A percentile compares a stretch with the other conserved stretches of the same genome.
Evolutionary conservation across 495 filamentous ascomycete species (phyloP).

Genomic region (Penicillium argentinense): DNA sequence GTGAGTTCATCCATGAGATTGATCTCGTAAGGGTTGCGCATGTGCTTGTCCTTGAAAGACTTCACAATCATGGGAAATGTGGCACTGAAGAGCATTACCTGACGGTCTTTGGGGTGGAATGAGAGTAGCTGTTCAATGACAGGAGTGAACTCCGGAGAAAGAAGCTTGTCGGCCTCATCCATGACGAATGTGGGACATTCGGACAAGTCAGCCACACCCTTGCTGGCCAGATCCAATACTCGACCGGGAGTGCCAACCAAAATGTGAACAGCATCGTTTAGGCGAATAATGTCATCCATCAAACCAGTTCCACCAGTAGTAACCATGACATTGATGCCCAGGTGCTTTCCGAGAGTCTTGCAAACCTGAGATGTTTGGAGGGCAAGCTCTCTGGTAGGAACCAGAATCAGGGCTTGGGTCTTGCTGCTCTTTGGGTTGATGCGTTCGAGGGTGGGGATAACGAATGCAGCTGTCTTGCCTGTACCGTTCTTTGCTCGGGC

Average conservation of each 20-base stretch:
- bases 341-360: slow-evolving; percentile 95
- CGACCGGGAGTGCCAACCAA: slow-evolving; percentile 95
- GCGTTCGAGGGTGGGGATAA: slow-evolving; percentile 91
- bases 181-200: slow-evolving; percentile 97
- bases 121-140: slow-evolving; percentile 92
- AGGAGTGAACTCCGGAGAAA: slow-evolving; percentile 94
- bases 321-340: slow-evolving; percentile 98
- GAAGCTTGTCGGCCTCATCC: slow-evolving; percentile 97
- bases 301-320: slow-evolving; percentile 93
- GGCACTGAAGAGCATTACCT: slow-evolving; percentile 98
- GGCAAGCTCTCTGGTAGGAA: slow-evolving; percentile 96
- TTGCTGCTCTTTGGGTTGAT: slow-evolving; percentile 96
- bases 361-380: slow-evolving; percentile 98
- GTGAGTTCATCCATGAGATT: slow-evolving; percentile 99
- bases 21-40: slow-evolving; percentile 94
- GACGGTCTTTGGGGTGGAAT: slow-evolving; percentile 92
- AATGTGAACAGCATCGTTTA: slow-evolving; percentile 93
- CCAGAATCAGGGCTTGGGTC: slow-evolving; percentile 92
- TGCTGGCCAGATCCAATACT: slow-evolving; percentile 92
- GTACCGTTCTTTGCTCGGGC: slow-evolving; percentile 98
- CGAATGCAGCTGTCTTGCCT: slow-evolving; percentile 96
- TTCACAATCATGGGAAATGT: slow-evolving; percentile 97
- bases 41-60: slow-evolving; percentile 97
- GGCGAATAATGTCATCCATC: slow-evolving; percentile 93
- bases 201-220: slow-evolving; percentile 93